phyloP scores from a whole-genome alignment of 305 asterid species.

The Fraxinus paxiana region DNA sequence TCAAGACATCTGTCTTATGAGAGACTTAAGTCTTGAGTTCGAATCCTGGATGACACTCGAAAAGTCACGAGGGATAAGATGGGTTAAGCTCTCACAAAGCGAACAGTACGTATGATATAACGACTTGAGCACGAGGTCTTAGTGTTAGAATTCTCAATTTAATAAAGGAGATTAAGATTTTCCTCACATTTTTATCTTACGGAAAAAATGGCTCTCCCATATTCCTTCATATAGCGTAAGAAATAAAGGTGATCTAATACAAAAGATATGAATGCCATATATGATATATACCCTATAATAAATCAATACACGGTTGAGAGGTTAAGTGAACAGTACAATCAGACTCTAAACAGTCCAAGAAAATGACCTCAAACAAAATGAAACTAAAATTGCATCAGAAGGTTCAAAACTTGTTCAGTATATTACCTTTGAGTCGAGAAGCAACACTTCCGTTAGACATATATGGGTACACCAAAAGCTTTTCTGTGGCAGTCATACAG shows the following conservation, averaged over 20 bases:
- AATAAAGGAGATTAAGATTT: background rate
- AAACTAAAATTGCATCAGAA: background rate
- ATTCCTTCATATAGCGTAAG: background rate
- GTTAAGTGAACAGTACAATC: background rate
- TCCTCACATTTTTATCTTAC: background rate
- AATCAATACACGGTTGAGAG: background rate
- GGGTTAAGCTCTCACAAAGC: background rate
- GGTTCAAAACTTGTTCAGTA: background rate
- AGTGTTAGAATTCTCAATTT: background rate
- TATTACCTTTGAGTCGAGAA: constrained; percentile 41
- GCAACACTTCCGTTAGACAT: constrained; percentile 57
- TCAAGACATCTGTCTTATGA: no score
- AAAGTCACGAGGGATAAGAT: background rate
- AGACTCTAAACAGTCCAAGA: background rate
- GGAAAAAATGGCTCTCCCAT: background rate
- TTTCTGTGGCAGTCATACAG: constrained; percentile 46
- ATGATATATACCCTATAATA: background rate
- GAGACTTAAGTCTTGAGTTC: background rate
- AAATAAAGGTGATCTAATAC: background rate
- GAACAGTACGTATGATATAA: background rate
- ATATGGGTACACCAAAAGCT: constrained; percentile 46
- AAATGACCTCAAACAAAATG: background rate
- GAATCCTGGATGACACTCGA: no score
- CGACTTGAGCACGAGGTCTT: background rate
- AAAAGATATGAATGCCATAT: background rate